phyloP scores from a whole-genome alignment of 208 protist species.

The Leishmania major region DNA sequence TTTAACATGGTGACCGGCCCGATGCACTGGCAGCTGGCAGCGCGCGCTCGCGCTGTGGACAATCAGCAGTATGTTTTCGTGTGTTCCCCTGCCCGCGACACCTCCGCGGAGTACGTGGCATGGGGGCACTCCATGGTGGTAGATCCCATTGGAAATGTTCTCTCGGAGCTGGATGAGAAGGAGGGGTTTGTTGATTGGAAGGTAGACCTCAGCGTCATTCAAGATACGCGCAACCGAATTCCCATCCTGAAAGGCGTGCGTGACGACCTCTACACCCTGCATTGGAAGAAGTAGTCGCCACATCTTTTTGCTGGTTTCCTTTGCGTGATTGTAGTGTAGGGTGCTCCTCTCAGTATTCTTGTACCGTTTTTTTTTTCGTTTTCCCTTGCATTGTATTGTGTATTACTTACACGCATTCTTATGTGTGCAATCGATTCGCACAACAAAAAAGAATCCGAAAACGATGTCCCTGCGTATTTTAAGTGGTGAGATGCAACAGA shows the following conservation, averaged over 20 bases:
- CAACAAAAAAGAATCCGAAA: not conserved
- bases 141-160: conserved; percentile 88
- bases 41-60: conserved; percentile 91
- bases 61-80: conserved; percentile 95
- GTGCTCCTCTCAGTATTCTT: not conserved
- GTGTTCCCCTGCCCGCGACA: conserved; percentile 95
- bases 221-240: conserved; percentile 51
- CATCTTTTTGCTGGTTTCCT: conserved; percentile 4
- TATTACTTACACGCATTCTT: not conserved
- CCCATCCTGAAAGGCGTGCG: conserved; percentile 83
- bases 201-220: conserved; percentile 61
- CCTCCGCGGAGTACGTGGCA: conserved; percentile 87
- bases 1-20: conserved; percentile 99
- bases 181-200: conserved; percentile 67
- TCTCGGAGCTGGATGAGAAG: conserved; percentile 69
- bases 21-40: conserved; percentile 97
- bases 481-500: not conserved
- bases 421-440: not conserved
- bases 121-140: conserved; percentile 97
- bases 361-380: not conserved
- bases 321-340: not conserved
- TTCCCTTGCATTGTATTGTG: not conserved
- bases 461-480: too few species aligned
- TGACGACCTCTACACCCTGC: conserved; percentile 74
- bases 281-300: conserved; percentile 46